phyloP scores from a whole-genome alignment of 2,329 filamentous ascomycete genomes.

The Phaeophleospora eucalypticola region DNA sequence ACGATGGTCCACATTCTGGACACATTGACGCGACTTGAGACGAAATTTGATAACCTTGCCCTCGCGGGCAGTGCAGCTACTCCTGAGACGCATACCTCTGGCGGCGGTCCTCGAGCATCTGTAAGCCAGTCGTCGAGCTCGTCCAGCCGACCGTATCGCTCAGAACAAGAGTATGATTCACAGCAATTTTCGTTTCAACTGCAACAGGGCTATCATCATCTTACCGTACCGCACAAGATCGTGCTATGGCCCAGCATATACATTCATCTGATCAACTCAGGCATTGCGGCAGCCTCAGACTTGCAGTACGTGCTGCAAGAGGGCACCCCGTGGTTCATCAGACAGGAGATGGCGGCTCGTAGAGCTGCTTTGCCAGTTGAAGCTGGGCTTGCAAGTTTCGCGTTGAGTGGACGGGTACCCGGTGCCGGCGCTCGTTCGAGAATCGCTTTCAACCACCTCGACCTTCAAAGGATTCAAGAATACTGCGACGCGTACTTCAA shows the following conservation, averaged over 20 bases:
- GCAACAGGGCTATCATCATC: constrained; percentile 26
- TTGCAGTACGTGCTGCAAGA: constrained; percentile 36
- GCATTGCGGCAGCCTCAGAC: constrained; percentile 31
- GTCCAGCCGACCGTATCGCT: constrained; percentile 6
- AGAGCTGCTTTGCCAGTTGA: constrained; percentile 28
- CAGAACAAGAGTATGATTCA: constrained; percentile 6
- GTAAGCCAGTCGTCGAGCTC: constrained; percentile 11
- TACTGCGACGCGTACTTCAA: constrained; percentile 56
- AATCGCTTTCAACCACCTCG: constrained; percentile 37
- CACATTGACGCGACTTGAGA: constrained; percentile 52
- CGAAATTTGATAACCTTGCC: constrained; percentile 49
- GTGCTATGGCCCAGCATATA: constrained; percentile 45
- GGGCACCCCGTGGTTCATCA: constrained; percentile 38
- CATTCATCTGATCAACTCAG: constrained; percentile 34
- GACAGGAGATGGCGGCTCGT: constrained; percentile 33
- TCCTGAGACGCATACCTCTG: constrained; percentile 16
- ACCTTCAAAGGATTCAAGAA: constrained; percentile 48
- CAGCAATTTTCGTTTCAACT: constrained; percentile 18
- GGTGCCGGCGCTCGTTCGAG: constrained; percentile 16
- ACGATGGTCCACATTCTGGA: constrained; percentile 59
- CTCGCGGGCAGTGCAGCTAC: constrained; percentile 15
- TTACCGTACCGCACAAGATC: constrained; percentile 49
- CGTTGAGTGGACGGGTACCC: constrained; percentile 13
- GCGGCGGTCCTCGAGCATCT: constrained; percentile 6
- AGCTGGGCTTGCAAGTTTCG: constrained; percentile 24